A percentile compares a stretch with the other conserved stretches of the same genome.
These are phyloP conservation scores for Hypoxylon sp. DNA, from an alignment of 2,329 filamentous ascomycete genomes.

Conservation along the genomic window DNA sequence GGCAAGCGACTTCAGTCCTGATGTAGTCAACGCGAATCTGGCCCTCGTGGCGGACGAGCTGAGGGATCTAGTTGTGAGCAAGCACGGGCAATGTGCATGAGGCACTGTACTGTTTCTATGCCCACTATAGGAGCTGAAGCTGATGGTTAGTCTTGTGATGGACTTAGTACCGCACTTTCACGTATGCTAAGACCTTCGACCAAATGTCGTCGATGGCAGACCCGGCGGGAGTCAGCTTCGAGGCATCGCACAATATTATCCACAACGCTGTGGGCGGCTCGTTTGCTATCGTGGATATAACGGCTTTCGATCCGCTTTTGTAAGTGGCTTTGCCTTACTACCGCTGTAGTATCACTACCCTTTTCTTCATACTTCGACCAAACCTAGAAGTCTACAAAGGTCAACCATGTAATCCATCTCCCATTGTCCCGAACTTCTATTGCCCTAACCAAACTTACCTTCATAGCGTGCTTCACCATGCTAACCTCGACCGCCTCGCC, in stretches of 20 bases:
- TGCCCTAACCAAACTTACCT: not conserved
- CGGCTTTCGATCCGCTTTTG: constrained; percentile 64
- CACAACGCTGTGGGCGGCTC: constrained; percentile 57
- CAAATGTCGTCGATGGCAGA: constrained; percentile 58
- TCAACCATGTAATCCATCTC: not conserved
- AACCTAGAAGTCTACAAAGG: not conserved
- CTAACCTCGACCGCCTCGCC: constrained; percentile 72
- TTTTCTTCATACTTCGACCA: not conserved
- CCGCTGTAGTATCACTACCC: not conserved
- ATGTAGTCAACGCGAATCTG: constrained; percentile 56
- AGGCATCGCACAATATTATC: constrained; percentile 60
- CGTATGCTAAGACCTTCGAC: constrained; percentile 55
- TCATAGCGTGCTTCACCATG: constrained; percentile 63
- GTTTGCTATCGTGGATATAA: constrained; percentile 54
- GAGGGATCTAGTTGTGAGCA: constrained; percentile 58
- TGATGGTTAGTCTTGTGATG: not conserved
- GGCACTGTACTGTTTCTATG: not conserved
- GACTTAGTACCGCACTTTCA: constrained; percentile 59
- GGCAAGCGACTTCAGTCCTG: constrained; percentile 56
- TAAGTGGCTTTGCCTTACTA: constrained; percentile 46
- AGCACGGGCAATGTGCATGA: not conserved
- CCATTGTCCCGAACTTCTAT: not conserved
- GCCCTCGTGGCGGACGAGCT: constrained; percentile 50
- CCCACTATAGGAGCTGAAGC: not conserved
- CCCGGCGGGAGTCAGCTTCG: constrained; percentile 57